phyloP scores from a whole-genome alignment of 371 early-diverging fungal species.

The Apophysomyces ossiformis region DNA sequence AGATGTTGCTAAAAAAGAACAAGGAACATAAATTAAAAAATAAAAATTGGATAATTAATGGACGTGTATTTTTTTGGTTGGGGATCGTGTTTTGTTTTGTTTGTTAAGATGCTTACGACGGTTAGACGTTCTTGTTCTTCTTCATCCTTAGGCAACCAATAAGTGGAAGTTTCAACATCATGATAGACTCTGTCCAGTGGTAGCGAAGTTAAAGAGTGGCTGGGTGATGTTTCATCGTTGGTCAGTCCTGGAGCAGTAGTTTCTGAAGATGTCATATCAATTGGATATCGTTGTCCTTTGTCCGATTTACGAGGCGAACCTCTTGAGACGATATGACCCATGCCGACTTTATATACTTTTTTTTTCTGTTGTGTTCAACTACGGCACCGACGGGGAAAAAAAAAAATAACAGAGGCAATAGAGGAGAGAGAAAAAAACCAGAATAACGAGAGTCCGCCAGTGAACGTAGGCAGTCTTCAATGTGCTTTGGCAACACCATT shows the following conservation, averaged over 20 bases:
- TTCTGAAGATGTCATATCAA: not conserved
- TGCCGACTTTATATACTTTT: not conserved
- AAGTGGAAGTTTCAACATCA: constrained; percentile 4
- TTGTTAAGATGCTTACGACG: constrained; percentile 10
- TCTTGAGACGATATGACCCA: not conserved
- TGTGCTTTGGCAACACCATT: not conserved
- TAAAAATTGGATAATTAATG: not conserved
- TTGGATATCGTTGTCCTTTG: not conserved
- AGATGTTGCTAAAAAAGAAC: constrained; percentile 12
- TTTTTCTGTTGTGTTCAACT: not conserved
- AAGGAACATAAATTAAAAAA: not conserved
- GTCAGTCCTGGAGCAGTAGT: not conserved
- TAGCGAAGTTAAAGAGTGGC: constrained; percentile 2
- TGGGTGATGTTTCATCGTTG: not conserved
- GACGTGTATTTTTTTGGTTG: no score
- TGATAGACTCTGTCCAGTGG: not conserved
- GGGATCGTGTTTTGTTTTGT: no score
- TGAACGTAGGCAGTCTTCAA: not conserved
- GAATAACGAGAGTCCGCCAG: constrained; percentile 2
- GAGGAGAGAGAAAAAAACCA: not conserved
- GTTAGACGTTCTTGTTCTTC: constrained; percentile 22
- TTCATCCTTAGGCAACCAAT: constrained; percentile 20
- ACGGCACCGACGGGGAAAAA: not conserved
- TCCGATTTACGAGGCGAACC: not conserved
- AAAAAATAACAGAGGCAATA: not conserved